A percentile compares a stretch with the other conserved stretches of the same genome.
These are phyloP conservation scores for Neodidymelliopsis sp. DNA, from an alignment of 2,329 filamentous ascomycete genomes.

Conservation along the genomic window DNA sequence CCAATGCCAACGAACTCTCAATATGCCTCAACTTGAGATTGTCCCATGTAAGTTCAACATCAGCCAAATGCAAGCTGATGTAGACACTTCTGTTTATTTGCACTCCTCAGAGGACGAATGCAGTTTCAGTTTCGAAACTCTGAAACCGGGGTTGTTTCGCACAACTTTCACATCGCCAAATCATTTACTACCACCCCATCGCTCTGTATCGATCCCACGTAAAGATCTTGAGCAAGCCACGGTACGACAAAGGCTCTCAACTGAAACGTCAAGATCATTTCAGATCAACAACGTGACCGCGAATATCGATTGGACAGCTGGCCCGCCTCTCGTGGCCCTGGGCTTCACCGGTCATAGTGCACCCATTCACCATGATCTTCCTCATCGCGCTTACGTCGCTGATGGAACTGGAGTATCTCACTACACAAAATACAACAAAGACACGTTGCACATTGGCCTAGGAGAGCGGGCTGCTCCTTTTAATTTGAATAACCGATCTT, in stretches of 20 bases:
- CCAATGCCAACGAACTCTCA: slow-evolving; percentile 13
- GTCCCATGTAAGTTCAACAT: slow-evolving; percentile 49
- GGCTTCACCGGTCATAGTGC: slow-evolving; percentile 58
- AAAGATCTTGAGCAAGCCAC: slow-evolving; percentile 45
- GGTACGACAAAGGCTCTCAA: slow-evolving; percentile 30
- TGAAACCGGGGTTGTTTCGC: slow-evolving; percentile 70
- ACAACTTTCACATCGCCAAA: slow-evolving; percentile 70
- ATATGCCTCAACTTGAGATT: slow-evolving; percentile 60
- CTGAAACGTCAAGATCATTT: slow-evolving; percentile 52
- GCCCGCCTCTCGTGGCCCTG: slow-evolving; percentile 64
- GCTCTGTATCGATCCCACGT: slow-evolving; percentile 61
- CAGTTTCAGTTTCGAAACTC: slow-evolving; percentile 68
- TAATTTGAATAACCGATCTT: slow-evolving; percentile 72
- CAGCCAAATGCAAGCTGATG: slow-evolving; percentile 29
- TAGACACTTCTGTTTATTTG: slow-evolving; percentile 49
- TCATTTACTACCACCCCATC: slow-evolving; percentile 71
- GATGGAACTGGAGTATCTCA: slow-evolving; percentile 69
- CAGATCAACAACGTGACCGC: slow-evolving; percentile 60
- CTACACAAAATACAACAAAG: slow-evolving; percentile 68
- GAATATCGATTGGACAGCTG: slow-evolving; percentile 64
- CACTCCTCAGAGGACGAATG: slow-evolving; percentile 55
- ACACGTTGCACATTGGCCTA: slow-evolving; percentile 72
- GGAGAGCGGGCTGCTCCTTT: slow-evolving; percentile 78
- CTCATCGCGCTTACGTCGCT: slow-evolving; percentile 69
- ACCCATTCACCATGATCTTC: slow-evolving; percentile 68